Evolutionary conservation across 805 yeast species (phyloP).

Genomic region (Schwanniomyces pseudopolymorphus): DNA sequence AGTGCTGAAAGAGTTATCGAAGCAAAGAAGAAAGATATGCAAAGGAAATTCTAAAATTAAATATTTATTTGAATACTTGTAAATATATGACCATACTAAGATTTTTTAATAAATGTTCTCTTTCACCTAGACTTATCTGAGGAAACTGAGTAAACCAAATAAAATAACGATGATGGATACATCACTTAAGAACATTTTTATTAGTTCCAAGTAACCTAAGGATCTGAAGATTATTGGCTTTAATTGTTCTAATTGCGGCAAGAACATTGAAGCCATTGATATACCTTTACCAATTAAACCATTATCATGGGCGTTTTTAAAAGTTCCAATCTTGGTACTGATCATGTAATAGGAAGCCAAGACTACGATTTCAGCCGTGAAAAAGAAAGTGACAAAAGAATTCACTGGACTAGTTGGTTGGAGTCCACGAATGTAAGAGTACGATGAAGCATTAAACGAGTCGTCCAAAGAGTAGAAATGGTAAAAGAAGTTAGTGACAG

Average conservation of each 20-base stretch:
- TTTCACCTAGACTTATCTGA: neutral
- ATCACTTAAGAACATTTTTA: constrained; percentile 37
- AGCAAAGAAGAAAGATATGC: constrained; percentile 41
- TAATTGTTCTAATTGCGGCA: constrained; percentile 30
- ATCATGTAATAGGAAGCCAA: constrained; percentile 34
- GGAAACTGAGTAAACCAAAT: constrained; percentile 35
- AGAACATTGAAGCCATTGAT: constrained; percentile 31
- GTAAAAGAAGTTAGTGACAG: constrained; percentile 32
- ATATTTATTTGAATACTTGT: constrained; percentile 2
- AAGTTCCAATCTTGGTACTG: constrained; percentile 21
- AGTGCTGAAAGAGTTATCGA: constrained; percentile 41
- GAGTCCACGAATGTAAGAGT: constrained; percentile 22
- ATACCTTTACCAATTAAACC: constrained; percentile 26
- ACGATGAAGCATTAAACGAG: constrained; percentile 26
- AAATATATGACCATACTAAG: constrained; percentile 1
- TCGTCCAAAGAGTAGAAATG: constrained; percentile 22
- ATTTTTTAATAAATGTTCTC: neutral
- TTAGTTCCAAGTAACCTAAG: constrained; percentile 37
- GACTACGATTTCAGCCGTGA: constrained; percentile 31
- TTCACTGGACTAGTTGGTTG: constrained; percentile 9
- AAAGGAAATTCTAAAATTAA: constrained; percentile 11
- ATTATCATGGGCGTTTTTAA: constrained; percentile 23
- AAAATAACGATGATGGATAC: constrained; percentile 34
- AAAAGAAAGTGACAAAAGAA: constrained; percentile 25
- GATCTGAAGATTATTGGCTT: constrained; percentile 26